phyloP scores from a whole-genome alignment of 805 yeast species.

The Saccharomycopsis microspora region DNA sequence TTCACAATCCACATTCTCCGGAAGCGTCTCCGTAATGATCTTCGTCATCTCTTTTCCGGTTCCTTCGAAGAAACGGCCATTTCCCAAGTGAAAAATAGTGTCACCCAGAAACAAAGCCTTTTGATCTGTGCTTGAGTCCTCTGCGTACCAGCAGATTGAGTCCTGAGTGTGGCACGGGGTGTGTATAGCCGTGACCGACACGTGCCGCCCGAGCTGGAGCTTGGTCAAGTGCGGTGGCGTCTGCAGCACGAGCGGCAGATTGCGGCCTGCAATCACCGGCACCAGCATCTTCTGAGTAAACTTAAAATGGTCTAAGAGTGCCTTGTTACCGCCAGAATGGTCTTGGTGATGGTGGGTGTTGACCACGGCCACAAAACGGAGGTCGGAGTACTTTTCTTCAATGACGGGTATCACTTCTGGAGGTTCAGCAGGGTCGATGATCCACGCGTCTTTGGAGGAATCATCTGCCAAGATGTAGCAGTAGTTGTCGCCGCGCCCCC shows the following conservation, averaged over 20 bases:
- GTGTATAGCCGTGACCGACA: slow-evolving; percentile 70
- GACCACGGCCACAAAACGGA: slow-evolving; percentile 62
- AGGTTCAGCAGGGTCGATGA: slow-evolving; percentile 91
- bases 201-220: slow-evolving; percentile 48
- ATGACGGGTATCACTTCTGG: slow-evolving; percentile 30
- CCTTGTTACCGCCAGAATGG: slow-evolving; percentile 78
- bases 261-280: slow-evolving; percentile 76
- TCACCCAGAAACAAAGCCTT: slow-evolving; percentile 90
- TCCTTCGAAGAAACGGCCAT: slow-evolving; percentile 97
- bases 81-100: slow-evolving; percentile 82
- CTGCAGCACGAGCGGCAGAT: slow-evolving; percentile 59
- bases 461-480: slow-evolving; percentile 69
- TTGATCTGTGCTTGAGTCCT: slow-evolving; percentile 51
- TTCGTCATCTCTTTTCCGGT: slow-evolving; percentile 66
- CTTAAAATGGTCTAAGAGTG: slow-evolving; percentile 20
- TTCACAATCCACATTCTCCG: slow-evolving; percentile 43
- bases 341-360: slow-evolving; percentile 97
- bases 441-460: slow-evolving; percentile 55
- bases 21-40: slow-evolving; percentile 51
- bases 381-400: slow-evolving; percentile 7
- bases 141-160: slow-evolving; percentile 76
- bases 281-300: slow-evolving; percentile 25
- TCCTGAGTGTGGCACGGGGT: slow-evolving; percentile 99
- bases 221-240: slow-evolving; percentile 58
- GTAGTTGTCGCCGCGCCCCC: slow-evolving; percentile 91